phyloP scores from a whole-genome alignment of 805 yeast genomes.

The Zygosaccharomyces lentus region DNA sequence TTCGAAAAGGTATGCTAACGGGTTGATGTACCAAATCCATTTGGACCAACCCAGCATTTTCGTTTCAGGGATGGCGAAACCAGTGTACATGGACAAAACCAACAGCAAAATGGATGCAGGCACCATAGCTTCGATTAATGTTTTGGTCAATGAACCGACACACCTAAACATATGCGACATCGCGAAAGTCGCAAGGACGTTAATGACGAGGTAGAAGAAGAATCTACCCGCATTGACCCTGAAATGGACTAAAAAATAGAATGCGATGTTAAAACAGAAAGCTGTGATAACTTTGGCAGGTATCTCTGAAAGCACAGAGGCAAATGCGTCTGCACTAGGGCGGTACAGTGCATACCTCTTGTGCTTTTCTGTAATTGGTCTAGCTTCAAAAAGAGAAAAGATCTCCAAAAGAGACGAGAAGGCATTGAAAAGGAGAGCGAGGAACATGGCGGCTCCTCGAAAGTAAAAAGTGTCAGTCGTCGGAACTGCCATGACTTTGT shows the following conservation, averaged over 20 bases:
- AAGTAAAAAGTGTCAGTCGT: slow-evolving; percentile 47
- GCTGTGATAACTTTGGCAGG: slow-evolving; percentile 46
- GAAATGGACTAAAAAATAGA: slow-evolving; percentile 52
- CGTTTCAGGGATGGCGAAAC: slow-evolving; percentile 55
- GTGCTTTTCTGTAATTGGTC: slow-evolving; percentile 57
- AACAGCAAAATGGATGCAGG: slow-evolving; percentile 51
- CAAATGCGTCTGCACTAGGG: slow-evolving; percentile 57
- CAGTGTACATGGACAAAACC: slow-evolving; percentile 48
- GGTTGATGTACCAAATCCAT: slow-evolving; percentile 61
- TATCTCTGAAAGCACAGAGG: slow-evolving; percentile 47
- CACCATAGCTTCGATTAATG: slow-evolving; percentile 53
- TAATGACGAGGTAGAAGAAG: slow-evolving; percentile 48
- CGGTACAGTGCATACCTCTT: slow-evolving; percentile 52
- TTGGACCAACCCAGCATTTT: slow-evolving; percentile 60
- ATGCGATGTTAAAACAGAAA: slow-evolving; percentile 46
- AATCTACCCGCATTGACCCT: slow-evolving; percentile 49
- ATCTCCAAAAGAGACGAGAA: slow-evolving; percentile 58
- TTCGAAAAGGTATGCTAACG: slow-evolving; percentile 55
- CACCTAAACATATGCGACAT: slow-evolving; percentile 56
- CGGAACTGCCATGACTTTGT: slow-evolving; percentile 39
- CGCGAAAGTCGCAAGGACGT: slow-evolving; percentile 41
- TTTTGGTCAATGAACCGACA: slow-evolving; percentile 45
- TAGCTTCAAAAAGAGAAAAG: slow-evolving; percentile 49
- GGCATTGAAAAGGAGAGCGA: slow-evolving; percentile 60
- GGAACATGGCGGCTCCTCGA: slow-evolving; percentile 64